Evolutionary conservation across 345 rosid genomes (phyloP).

Genomic region (Corymbia maculata): DNA sequence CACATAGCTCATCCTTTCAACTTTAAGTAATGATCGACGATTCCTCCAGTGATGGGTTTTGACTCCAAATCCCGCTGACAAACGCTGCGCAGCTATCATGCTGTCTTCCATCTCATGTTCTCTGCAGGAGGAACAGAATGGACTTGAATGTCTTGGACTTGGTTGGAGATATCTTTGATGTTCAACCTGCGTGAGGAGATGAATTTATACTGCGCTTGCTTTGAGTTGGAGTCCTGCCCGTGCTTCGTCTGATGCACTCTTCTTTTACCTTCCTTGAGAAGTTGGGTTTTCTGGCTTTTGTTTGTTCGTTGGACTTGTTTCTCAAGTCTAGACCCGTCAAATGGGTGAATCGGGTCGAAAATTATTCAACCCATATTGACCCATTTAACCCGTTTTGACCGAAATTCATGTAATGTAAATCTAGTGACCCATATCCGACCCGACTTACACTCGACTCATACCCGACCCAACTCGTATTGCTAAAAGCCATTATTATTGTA

Average conservation of each 20-base stretch:
- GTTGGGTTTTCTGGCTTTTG: neutral
- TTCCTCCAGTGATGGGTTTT: neutral
- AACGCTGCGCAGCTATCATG: rapidly evolving
- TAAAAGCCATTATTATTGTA: no score
- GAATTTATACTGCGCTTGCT: neutral
- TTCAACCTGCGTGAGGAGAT: neutral
- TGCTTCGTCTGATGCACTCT: neutral
- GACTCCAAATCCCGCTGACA: neutral
- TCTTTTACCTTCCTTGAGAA: neutral
- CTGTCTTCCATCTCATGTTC: neutral
- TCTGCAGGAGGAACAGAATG: neutral
- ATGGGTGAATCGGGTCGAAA: no score
- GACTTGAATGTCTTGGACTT: rapidly evolving
- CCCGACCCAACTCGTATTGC: no score
- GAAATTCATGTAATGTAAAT: no score
- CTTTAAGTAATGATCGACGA: no score
- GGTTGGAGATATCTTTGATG: neutral
- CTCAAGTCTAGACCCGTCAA: no score
- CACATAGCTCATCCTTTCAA: no score
- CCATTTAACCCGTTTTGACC: no score
- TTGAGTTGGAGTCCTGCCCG: neutral
- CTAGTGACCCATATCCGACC: no score
- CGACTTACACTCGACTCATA: no score
- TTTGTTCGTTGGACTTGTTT: neutral
- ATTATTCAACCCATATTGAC: no score